Evolutionary conservation across 2,329 filamentous ascomycete species (phyloP).

Genomic region (Didymella segeticola): DNA sequence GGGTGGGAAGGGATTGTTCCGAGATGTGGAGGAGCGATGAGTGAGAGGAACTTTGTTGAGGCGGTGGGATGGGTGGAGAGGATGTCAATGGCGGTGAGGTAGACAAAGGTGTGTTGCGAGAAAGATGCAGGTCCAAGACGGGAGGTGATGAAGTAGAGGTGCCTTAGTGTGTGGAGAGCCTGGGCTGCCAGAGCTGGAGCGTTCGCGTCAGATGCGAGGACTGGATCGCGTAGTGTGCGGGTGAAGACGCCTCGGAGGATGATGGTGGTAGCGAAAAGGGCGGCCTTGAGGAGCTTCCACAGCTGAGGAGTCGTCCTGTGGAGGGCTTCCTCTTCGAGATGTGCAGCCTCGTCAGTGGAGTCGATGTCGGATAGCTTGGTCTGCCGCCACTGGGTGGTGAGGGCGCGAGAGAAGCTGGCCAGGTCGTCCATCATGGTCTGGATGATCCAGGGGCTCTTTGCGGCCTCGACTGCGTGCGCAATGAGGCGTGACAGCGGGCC

Average conservation of each 20-base stretch:
- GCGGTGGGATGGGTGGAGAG: slow-evolving; percentile 73
- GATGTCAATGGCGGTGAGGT: slow-evolving; percentile 81
- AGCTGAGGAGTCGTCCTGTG: slow-evolving; percentile 72
- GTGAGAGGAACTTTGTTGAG: slow-evolving; percentile 70
- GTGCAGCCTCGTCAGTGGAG: slow-evolving; percentile 66
- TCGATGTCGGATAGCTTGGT: slow-evolving; percentile 78
- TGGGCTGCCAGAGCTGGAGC: slow-evolving; percentile 73
- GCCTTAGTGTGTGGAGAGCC: slow-evolving; percentile 75
- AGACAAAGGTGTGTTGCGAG: slow-evolving; percentile 84
- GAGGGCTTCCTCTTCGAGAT: slow-evolving; percentile 69
- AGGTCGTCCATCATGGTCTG: slow-evolving; percentile 68
- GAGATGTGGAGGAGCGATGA: slow-evolving; percentile 63
- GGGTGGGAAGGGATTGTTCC: slow-evolving; percentile 68
- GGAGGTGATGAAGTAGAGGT: slow-evolving; percentile 81
- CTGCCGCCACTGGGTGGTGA: slow-evolving; percentile 76
- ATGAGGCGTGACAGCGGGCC: slow-evolving; percentile 71
- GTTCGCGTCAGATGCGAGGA: slow-evolving; percentile 61
- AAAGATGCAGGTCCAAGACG: slow-evolving; percentile 76
- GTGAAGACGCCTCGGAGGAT: slow-evolving; percentile 76
- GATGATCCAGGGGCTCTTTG: slow-evolving; percentile 57
- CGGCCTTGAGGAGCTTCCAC: slow-evolving; percentile 77
- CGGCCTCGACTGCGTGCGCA: slow-evolving; percentile 68
- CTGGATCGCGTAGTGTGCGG: slow-evolving; percentile 65
- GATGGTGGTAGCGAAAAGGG: slow-evolving; percentile 77
- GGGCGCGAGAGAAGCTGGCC: slow-evolving; percentile 68